These are phyloP conservation scores for Verticillium isaacii DNA, from an alignment of 2,329 filamentous ascomycete genomes.

Conservation along the genomic window DNA sequence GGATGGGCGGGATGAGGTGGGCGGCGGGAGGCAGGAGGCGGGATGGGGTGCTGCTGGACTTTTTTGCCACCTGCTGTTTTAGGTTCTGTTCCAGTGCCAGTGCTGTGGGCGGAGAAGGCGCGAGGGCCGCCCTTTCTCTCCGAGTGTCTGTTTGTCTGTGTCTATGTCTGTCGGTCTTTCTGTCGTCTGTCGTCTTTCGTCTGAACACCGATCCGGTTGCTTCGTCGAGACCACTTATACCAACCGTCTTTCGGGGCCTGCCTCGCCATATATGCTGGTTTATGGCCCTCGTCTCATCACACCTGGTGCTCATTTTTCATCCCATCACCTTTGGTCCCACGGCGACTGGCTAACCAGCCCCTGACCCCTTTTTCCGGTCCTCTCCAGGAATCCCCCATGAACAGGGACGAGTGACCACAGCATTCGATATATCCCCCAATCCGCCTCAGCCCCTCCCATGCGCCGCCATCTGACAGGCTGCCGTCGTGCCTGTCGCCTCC, in stretches of 20 bases:
- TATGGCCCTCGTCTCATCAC: neutral
- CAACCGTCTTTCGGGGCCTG: too few relatives aligned
- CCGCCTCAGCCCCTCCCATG: neutral
- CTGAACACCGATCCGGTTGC: too few relatives aligned
- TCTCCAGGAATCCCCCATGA: neutral
- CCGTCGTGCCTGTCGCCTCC: neutral
- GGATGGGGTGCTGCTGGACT: neutral
- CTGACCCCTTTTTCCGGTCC: neutral
- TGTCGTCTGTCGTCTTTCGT: too few relatives aligned
- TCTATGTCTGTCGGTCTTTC: too few relatives aligned
- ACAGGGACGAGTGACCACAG: neutral
- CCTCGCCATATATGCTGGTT: neutral
- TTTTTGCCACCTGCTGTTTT: neutral
- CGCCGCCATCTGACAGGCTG: neutral
- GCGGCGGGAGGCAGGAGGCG: neutral
- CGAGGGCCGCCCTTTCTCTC: neutral
- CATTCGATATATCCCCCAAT: neutral
- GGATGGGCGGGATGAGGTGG: neutral
- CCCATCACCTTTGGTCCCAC: neutral
- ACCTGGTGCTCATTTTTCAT: neutral
- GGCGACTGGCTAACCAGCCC: neutral
- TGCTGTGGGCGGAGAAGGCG: neutral
- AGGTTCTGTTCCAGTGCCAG: neutral
- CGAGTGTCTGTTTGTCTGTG: neutral
- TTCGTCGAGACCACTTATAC: too few relatives aligned